phyloP scores from a whole-genome alignment of 306 rosid species.

The Argentina anserina region DNA sequence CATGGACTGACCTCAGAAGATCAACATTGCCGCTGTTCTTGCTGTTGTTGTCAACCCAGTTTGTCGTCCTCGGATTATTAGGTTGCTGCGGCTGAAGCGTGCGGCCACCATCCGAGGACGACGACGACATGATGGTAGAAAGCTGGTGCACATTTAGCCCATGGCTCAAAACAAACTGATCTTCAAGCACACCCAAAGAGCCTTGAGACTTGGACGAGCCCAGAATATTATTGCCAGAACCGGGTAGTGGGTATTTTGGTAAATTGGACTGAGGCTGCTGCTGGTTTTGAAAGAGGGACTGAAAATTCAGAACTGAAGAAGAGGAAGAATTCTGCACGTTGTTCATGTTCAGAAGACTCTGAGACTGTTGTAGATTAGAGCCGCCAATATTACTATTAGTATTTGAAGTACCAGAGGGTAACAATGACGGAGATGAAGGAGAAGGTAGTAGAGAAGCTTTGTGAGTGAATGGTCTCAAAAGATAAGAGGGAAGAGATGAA shows the following conservation, averaged over 20 bases:
- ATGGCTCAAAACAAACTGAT: conserved; percentile 46
- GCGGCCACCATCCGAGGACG: conserved; percentile 25
- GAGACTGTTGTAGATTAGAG: conserved; percentile 12
- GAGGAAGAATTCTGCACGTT: conserved; percentile 38
- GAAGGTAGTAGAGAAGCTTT: conserved; percentile 34
- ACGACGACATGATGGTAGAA: conserved; percentile 32
- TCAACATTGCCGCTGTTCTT: conserved; percentile 12
- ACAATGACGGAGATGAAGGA: conserved; percentile 13
- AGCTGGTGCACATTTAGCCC: conserved; percentile 20
- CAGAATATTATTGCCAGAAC: conserved; percentile 4
- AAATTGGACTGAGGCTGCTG: background rate
- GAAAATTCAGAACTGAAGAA: conserved; percentile 42
- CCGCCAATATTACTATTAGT: conserved; percentile 11
- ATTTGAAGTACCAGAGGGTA: conserved; percentile 20
- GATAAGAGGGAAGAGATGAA: conserved; percentile 41
- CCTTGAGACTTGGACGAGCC: conserved; percentile 30
- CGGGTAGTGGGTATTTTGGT: conserved; percentile 31
- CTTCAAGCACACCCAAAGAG: conserved; percentile 40
- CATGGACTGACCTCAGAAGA: conserved; percentile 35
- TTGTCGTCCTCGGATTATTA: conserved; percentile 9
- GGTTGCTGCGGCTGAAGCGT: background rate
- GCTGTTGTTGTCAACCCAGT: conserved; percentile 33
- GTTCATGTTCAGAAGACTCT: conserved; percentile 33
- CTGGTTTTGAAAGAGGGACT: conserved; percentile 39
- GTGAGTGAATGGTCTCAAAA: conserved; percentile 77